Evolutionary conservation across 768 basidiomycete species (phyloP).

Genomic region (Leccinum fibrillosum): DNA sequence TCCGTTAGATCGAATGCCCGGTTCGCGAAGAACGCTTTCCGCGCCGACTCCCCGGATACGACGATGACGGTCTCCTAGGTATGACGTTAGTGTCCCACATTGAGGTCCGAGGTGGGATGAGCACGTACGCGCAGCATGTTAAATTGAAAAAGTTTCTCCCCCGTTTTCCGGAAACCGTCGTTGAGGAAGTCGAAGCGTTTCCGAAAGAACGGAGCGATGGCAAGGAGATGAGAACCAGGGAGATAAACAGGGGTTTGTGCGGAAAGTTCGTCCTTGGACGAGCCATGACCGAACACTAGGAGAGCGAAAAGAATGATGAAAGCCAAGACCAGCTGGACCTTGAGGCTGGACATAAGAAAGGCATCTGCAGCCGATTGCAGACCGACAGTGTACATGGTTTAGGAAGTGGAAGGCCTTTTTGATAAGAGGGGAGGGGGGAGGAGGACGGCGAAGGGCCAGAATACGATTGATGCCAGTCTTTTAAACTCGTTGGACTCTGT

Average conservation of each 20-base stretch:
- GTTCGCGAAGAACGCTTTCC: conserved; percentile 66
- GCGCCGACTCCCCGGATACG: conserved; percentile 69
- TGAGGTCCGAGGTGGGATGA: conserved; percentile 4
- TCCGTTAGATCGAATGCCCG: conserved; percentile 73
- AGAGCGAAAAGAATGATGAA: conserved; percentile 36
- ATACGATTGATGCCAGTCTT: conserved; percentile 23
- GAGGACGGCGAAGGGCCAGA: conserved; percentile 20
- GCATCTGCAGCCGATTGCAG: conserved; percentile 37
- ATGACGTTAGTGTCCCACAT: conserved; percentile 19
- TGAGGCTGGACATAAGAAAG: conserved; percentile 34
- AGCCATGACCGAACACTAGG: conserved; percentile 33
- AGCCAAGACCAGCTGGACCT: conserved; percentile 33
- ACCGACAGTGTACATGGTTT: conserved; percentile 42
- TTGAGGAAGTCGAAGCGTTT: conserved; percentile 69
- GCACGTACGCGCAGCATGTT: conserved; percentile 59
- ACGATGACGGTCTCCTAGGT: conserved; percentile 70
- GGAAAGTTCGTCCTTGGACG: conserved; percentile 45
- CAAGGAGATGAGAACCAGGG: conserved; percentile 55
- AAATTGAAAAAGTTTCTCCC: conserved; percentile 66
- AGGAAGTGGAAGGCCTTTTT: conserved; percentile 22
- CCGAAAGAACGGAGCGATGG: conserved; percentile 66
- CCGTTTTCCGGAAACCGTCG: conserved; percentile 67
- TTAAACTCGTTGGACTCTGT: conserved; percentile 17
- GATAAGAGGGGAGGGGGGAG: conserved; percentile 17
- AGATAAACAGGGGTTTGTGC: conserved; percentile 47